A percentile compares a stretch with the other conserved stretches of the same genome.
These are phyloP conservation scores for Aciculosporium take DNA, from an alignment of 2,329 filamentous ascomycete species.

Conservation along the genomic window DNA sequence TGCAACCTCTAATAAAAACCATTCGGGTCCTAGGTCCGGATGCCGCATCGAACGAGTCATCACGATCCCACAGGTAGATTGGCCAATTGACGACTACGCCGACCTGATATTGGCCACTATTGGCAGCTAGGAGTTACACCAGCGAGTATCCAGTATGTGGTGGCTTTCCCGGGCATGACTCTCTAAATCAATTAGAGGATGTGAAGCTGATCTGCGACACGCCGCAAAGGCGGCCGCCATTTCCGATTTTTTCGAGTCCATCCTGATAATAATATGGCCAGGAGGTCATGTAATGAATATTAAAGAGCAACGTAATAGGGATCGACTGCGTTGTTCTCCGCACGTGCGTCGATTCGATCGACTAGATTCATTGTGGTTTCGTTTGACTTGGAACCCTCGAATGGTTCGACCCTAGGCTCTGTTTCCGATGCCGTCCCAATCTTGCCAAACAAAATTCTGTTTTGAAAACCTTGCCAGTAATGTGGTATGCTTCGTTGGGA, in stretches of 20 bases:
- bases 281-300: not conserved
- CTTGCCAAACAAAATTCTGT: not conserved
- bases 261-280: not conserved
- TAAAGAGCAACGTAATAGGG: not conserved
- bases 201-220: constrained; percentile 3
- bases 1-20: not conserved
- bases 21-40: not conserved
- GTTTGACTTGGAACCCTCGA: not conserved
- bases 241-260: not conserved
- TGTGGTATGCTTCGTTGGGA: not conserved
- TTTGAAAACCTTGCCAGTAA: not conserved
- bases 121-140: constrained; percentile 8
- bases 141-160: constrained; percentile 7
- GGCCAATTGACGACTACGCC: not conserved
- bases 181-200: not conserved
- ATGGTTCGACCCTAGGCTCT: not conserved
- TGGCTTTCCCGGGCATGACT: not conserved
- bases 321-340: not conserved
- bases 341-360: not conserved
- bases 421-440: not conserved
- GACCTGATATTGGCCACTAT: constrained; percentile 3
- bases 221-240: not conserved
- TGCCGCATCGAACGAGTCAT: not conserved
- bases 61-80: constrained; percentile 1
- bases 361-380: not conserved